These are phyloP conservation scores for Pythium biforme DNA, from an alignment of 352 stramenopile genomes.

Conservation along the genomic window DNA sequence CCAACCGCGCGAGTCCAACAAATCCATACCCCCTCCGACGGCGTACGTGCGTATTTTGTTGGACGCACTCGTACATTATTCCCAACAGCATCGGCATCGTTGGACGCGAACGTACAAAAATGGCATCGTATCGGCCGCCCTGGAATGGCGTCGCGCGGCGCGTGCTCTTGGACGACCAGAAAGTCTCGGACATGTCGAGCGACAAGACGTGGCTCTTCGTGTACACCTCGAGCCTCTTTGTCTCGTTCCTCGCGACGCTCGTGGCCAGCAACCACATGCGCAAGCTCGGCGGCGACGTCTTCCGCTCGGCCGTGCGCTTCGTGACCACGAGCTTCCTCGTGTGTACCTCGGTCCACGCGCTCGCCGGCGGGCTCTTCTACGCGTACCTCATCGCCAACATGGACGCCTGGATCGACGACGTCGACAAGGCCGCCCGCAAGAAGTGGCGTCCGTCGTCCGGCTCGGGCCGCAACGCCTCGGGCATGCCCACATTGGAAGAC, in stretches of 20 bases:
- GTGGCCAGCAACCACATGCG: slow-evolving; percentile 64
- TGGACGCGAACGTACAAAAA: background rate
- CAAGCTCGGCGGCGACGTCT: slow-evolving; percentile 56
- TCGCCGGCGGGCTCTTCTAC: slow-evolving; percentile 57
- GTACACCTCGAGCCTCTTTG: slow-evolving; percentile 51
- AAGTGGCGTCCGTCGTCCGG: slow-evolving; percentile 13
- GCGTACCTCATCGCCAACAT: slow-evolving; percentile 47
- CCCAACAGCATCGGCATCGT: background rate
- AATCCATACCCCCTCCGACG: no score
- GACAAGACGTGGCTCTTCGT: slow-evolving; percentile 63
- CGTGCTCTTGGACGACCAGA: slow-evolving; percentile 1
- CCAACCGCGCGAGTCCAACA: no score
- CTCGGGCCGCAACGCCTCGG: background rate
- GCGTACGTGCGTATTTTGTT: background rate
- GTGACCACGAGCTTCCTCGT: slow-evolving; percentile 62
- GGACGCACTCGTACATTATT: background rate
- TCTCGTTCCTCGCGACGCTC: slow-evolving; percentile 54
- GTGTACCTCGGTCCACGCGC: slow-evolving; percentile 49
- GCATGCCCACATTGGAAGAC: slow-evolving; percentile 10
- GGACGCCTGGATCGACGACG: slow-evolving; percentile 26
- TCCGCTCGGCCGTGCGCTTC: slow-evolving; percentile 72
- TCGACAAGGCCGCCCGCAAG: slow-evolving; percentile 20
- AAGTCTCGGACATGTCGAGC: slow-evolving; percentile 10
- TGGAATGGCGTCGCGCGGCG: slow-evolving; percentile 13
- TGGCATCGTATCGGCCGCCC: background rate